phyloP scores from a whole-genome alignment of 805 yeast species.

The Yamadazyma takamatsuzukensis region DNA sequence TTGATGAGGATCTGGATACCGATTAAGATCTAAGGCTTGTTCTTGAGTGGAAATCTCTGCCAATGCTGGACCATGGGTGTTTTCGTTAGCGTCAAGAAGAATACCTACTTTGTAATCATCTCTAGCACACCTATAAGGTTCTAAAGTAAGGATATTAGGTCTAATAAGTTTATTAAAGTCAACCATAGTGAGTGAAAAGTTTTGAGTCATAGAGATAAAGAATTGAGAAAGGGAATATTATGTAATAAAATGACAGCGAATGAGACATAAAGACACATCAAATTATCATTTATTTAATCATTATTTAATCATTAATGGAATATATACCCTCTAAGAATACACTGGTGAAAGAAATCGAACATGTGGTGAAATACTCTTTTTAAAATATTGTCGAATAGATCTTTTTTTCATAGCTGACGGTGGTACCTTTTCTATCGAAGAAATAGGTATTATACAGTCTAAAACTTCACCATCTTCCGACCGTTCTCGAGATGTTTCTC shows the following conservation, averaged over 20 bases:
- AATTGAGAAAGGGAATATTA: no score
- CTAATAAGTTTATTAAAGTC: constrained; percentile 37
- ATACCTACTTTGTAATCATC: constrained; percentile 91
- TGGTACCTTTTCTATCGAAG: neutral
- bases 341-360: constrained; percentile 1
- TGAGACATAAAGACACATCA: no score
- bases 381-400: neutral
- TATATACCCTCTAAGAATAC: no score
- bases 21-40: constrained; percentile 56
- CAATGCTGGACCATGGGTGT: constrained; percentile 86
- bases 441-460: neutral
- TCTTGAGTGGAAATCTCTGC: constrained; percentile 43
- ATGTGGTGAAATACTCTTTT: neutral
- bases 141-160: constrained; percentile 77
- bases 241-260: no score
- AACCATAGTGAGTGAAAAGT: constrained; percentile 13
- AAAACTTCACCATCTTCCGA: neutral
- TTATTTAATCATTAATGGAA: no score
- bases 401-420: neutral
- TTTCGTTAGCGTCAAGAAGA: constrained; percentile 92
- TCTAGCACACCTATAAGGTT: constrained; percentile 95
- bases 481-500: neutral
- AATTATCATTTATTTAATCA: no score
- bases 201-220: no score
- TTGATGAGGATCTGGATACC: constrained; percentile 98